phyloP scores from a whole-genome alignment of 2,329 filamentous ascomycete species.

The Aspergillus ochraceoroseus region DNA sequence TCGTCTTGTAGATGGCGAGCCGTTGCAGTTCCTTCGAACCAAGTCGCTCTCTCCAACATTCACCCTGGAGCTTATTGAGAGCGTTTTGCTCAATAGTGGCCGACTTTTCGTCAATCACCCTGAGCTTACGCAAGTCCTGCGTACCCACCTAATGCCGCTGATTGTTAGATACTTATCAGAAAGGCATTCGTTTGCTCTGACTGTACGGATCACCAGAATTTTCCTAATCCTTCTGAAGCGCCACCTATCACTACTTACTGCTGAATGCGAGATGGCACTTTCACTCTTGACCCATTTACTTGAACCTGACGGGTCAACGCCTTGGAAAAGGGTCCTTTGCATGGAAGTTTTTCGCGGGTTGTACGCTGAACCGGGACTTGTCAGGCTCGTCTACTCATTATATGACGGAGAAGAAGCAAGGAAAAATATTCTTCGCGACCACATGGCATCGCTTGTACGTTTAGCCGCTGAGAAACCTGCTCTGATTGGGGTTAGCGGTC shows the following conservation, averaged over 20 bases:
- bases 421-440: constrained; percentile 71
- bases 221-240: constrained; percentile 74
- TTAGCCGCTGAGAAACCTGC: constrained; percentile 85
- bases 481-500: constrained; percentile 80
- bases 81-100: constrained; percentile 80
- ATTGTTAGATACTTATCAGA: constrained; percentile 73
- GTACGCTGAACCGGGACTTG: constrained; percentile 71
- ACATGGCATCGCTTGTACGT: constrained; percentile 85
- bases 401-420: constrained; percentile 71
- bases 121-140: constrained; percentile 75
- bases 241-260: constrained; percentile 67
- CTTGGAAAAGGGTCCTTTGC: constrained; percentile 84
- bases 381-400: constrained; percentile 72
- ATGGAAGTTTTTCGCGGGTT: constrained; percentile 87
- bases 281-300: constrained; percentile 77
- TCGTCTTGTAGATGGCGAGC: constrained; percentile 76
- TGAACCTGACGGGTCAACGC: constrained; percentile 69
- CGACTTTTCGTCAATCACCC: constrained; percentile 70
- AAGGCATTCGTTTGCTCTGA: constrained; percentile 72
- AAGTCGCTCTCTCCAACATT: constrained; percentile 74
- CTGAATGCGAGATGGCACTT: constrained; percentile 78
- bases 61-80: constrained; percentile 86
- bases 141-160: constrained; percentile 74
- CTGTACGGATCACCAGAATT: constrained; percentile 75
- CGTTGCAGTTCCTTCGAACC: constrained; percentile 75